Evolutionary conservation across 2,329 filamentous ascomycete species (phyloP).

Genomic region (Fusarium continuum): DNA sequence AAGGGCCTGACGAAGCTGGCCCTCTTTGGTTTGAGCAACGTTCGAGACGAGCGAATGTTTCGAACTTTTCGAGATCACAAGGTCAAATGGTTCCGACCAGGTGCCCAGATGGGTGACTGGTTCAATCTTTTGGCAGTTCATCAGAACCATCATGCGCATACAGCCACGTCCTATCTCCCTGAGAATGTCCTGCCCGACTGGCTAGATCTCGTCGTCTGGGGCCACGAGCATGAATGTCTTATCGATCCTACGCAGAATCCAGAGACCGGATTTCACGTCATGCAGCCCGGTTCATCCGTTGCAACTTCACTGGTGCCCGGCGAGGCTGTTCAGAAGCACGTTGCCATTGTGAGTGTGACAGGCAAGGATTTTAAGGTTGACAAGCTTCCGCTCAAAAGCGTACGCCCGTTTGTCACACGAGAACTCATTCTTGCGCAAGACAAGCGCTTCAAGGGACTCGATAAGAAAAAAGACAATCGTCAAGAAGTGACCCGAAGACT

Average conservation of each 20-base stretch:
- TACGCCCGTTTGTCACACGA: constrained; percentile 88
- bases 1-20: constrained; percentile 94
- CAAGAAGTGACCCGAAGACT: constrained; percentile 81
- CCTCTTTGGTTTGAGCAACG: constrained; percentile 93
- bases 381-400: constrained; percentile 83
- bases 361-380: constrained; percentile 84
- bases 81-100: constrained; percentile 91
- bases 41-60: constrained; percentile 93
- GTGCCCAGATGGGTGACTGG: constrained; percentile 83
- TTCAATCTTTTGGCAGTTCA: constrained; percentile 96
- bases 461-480: constrained; percentile 84
- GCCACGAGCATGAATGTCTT: constrained; percentile 95
- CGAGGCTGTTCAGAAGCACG: constrained; percentile 90
- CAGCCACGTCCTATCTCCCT: constrained; percentile 90
- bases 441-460: constrained; percentile 78
- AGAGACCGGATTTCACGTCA: constrained; percentile 91
- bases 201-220: constrained; percentile 93
- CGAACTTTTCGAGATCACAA: constrained; percentile 92
- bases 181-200: constrained; percentile 93
- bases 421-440: constrained; percentile 83
- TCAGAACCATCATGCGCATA: constrained; percentile 94
- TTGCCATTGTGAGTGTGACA: constrained; percentile 84
- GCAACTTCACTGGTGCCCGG: constrained; percentile 91
- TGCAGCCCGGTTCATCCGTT: constrained; percentile 96
- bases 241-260: constrained; percentile 86